Evolutionary conservation across 164 flowering plant genomes (phyloP), one percentile per base, ranked within the genome.

Genomic region (Piper longum): DNA sequence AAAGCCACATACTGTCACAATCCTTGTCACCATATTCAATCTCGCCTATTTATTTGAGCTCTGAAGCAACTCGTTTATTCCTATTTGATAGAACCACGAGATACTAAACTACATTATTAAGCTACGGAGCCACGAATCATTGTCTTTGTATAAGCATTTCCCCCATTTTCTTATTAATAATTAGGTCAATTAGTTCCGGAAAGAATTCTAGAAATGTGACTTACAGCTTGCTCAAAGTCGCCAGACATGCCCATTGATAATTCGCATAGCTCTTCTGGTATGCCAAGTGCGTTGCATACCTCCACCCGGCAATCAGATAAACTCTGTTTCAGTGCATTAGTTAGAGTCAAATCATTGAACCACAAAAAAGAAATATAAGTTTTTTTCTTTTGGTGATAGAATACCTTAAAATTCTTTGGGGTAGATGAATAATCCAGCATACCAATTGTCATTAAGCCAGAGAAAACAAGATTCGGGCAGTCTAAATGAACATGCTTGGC

Each of bases 161-260:
- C 36, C 36, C 36, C 36, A 26, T 26, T 26, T 26, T 44, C 11
- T 44, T 44, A 44, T 44, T 44, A 5, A 44, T 9, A 1, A 48
- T 5, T 48, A 9, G 3, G 11, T 9, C 3, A 48, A 48, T 9
- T 5, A 48, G 11, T 48, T 1, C 52, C 3, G 3, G 12, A 12
- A 48, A 48, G 14, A 9, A 48, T 6, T 48, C 52, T 48, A 14
- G 12, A 5, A 48, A 48, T 48, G 52, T 48, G 2, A 57, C 85
- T 81, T 77, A 93, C 96, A 42, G 99, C 99, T 76, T 63, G 88
- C 74, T 93, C 97, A 68, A 90, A 93, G 73, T 93, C 99, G 69
- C 82, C 85, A 41, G 99, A 88, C 99, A 93, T 93, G 71, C 99
- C 99, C 99, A 93, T 95, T 61, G 99, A 95, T 36, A 88, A 73